phyloP scores from a whole-genome alignment of 306 rosid species.

The Biancaea sappan region DNA sequence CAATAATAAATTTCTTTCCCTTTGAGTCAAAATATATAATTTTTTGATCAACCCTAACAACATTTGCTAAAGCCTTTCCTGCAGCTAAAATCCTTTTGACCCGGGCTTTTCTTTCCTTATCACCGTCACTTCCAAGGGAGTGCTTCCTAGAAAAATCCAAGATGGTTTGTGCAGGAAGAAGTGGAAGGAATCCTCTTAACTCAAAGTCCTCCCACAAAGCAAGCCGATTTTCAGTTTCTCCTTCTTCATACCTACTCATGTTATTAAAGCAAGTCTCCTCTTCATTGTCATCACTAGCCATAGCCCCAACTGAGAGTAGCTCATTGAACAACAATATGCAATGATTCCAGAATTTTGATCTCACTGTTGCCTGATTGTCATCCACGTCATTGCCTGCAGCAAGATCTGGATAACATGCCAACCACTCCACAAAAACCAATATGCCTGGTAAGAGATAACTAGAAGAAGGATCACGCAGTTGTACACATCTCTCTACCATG shows the following conservation, averaged over 20 bases:
- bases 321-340: conserved; percentile 66
- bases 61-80: conserved; percentile 74
- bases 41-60: conserved; percentile 65
- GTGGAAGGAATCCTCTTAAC: conserved; percentile 88
- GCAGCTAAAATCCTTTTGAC: conserved; percentile 85
- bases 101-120: conserved; percentile 72
- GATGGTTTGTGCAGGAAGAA: conserved; percentile 85
- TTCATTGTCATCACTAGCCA: conserved; percentile 60
- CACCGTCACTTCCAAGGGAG: conserved; percentile 66
- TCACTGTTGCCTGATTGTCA: conserved; percentile 59
- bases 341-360: conserved; percentile 73
- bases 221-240: conserved; percentile 80
- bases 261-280: conserved; percentile 81
- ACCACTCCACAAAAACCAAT: conserved; percentile 86
- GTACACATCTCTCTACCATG: conserved; percentile 70
- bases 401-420: conserved; percentile 82
- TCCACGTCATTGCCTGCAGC: conserved; percentile 68
- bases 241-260: conserved; percentile 86
- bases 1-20: conserved; percentile 63
- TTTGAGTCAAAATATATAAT: conserved; percentile 63
- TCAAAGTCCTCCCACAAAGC: conserved; percentile 90
- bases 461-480: conserved; percentile 70
- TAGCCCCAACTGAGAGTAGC: conserved; percentile 52
- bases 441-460: conserved; percentile 80
- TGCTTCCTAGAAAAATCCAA: conserved; percentile 90